phyloP scores from a whole-genome alignment of 1,284 basidiomycete species.

The Trametes polyzona region DNA sequence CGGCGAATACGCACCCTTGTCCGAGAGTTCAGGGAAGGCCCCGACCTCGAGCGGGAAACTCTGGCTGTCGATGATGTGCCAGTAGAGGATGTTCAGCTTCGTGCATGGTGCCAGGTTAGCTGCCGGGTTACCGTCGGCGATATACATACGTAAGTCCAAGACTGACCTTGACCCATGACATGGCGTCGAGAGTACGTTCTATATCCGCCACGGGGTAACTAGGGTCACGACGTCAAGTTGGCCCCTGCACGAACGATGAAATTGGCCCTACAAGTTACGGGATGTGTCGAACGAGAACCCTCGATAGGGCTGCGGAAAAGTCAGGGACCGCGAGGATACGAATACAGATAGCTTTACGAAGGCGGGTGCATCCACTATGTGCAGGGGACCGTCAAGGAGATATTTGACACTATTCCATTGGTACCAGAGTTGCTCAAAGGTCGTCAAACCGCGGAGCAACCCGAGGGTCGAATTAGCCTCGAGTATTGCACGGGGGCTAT shows the following conservation, averaged over 20 bases:
- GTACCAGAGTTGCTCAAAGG: conserved; percentile 82
- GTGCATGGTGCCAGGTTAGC: conserved; percentile 27
- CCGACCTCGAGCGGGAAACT: conserved; percentile 75
- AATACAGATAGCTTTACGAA: conserved; percentile 46
- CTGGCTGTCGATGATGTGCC: conserved; percentile 78
- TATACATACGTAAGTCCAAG: no score
- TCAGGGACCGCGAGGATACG: not conserved
- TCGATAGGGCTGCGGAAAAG: conserved; percentile 61
- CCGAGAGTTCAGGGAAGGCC: conserved; percentile 61
- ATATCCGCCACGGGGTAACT: conserved; percentile 69
- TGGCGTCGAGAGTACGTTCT: conserved; percentile 77
- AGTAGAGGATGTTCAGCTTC: conserved; percentile 72
- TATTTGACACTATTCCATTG: conserved; percentile 52
- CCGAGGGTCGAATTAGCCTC: conserved; percentile 78
- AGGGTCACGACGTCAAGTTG: not conserved
- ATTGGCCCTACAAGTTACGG: conserved; percentile 48
- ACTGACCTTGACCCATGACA: conserved; percentile 82
- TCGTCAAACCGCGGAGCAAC: conserved; percentile 78
- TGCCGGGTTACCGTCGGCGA: no score
- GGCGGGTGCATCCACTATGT: conserved; percentile 63
- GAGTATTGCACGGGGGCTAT: conserved; percentile 61
- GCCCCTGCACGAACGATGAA: not conserved
- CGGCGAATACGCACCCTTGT: conserved; percentile 68
- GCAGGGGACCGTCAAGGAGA: conserved; percentile 58
- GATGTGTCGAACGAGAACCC: conserved; percentile 84